Base-by-base conservation (phyloP, 169 alveolate genomes). In the Besnoitia besnoiti region DNA sequence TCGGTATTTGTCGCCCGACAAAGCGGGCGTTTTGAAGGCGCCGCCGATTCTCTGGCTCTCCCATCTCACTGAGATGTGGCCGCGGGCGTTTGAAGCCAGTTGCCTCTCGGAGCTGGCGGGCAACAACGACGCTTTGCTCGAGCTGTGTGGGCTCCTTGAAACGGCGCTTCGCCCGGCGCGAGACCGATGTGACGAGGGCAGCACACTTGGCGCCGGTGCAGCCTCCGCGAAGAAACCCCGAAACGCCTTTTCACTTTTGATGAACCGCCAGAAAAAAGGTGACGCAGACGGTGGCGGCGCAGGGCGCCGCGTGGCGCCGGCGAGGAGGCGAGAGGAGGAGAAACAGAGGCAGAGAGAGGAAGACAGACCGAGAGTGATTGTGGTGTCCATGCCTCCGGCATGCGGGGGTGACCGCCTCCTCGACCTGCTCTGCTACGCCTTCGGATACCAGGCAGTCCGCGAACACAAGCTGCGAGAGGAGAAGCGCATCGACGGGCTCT, bases 401-500 rank as follows among this genome's bases (percentile, higher is more conserved):
- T 47, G 62, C 1, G 88, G 93, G 30, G 89, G 84, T 42, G 77
- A 77, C n/a, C 55, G 77, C 21, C 79, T 89, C n/a, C 33, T 89
- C 37, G 55, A 51, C 35, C 88, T 89, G 35, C 73, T 77, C 40
- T 84, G 89, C 61, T 51, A 16, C 49, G 93, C 93, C n/a, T 89
- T 77, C 61, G 51, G 93, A 42, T 50, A 55, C 51, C 50, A 50
- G 44, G 93, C 89, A 19, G 89, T 85, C 14, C 51, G 75, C 16
- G 93, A 89, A 49, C 77, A 76, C 47, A 77, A 67, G 44, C 24
- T 89, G 46, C 5, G 93, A 30, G 93, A 89, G 44, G 93, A 84
- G 39, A 75, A 49, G 16, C 93, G 84, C 50, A 89, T 89, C 30
- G 93, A 89, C 44, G 93, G 89, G 7, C 88, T 89, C 46, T 73